A percentile compares a stretch with the other conserved stretches of the same genome.
These are phyloP conservation scores for Erigeron canadensis DNA, from an alignment of 129 eudicot species.

Conservation along the genomic window DNA sequence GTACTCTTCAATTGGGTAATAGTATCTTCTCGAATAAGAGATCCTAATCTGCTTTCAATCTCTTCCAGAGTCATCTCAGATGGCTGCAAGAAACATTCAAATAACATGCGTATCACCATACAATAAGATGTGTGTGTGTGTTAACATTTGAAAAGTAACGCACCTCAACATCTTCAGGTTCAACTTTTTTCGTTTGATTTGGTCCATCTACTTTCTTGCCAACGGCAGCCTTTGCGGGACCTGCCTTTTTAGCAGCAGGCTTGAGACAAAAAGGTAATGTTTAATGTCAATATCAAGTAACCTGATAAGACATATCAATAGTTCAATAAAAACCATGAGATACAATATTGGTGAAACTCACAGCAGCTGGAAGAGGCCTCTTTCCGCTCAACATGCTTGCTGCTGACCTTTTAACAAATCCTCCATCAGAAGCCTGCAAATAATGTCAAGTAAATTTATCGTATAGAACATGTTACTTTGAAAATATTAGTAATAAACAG, in stretches of 20 bases:
- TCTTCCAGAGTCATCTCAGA: slow-evolving; percentile 96
- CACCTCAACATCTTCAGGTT: slow-evolving; percentile 97
- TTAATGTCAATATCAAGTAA: not conserved
- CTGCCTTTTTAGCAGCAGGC: slow-evolving; percentile 77
- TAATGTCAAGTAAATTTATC: slow-evolving; percentile 6
- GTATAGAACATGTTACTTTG: not conserved
- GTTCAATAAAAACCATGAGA: not conserved
- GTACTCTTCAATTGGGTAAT: slow-evolving; percentile 86
- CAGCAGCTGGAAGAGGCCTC: slow-evolving; percentile 81
- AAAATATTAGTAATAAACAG: not conserved
- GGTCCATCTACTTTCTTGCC: slow-evolving; percentile 81
- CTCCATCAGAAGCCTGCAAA: slow-evolving; percentile 66
- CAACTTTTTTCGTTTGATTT: slow-evolving; percentile 62
- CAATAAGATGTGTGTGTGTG: not conserved
- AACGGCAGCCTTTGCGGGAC: slow-evolving; percentile 53
- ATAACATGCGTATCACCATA: not conserved
- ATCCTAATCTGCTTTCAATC: slow-evolving; percentile 82
- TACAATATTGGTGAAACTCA: slow-evolving; percentile 36
- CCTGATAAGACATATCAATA: not conserved
- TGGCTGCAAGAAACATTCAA: slow-evolving; percentile 57
- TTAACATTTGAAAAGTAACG: slow-evolving; percentile 14
- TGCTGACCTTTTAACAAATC: slow-evolving; percentile 75
- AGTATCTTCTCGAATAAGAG: slow-evolving; percentile 74
- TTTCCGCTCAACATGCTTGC: slow-evolving; percentile 99
- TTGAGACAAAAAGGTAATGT: slow-evolving; percentile 14